Conservation (phyloP, 306 rosid species). For the Vicia villosa region DNA sequence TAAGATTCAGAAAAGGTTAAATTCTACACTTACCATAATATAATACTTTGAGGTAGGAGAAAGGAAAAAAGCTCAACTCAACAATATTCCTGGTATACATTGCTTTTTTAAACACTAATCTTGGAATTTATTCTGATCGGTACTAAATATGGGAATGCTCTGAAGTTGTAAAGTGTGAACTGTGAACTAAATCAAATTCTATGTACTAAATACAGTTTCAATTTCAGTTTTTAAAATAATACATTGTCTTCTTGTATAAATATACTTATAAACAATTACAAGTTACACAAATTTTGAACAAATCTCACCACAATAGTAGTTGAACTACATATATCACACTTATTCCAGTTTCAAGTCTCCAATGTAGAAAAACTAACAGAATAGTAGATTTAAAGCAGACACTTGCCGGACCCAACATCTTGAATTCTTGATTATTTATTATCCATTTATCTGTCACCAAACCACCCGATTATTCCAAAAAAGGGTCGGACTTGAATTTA, state of each 20-base stretch:
- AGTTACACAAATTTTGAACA: conserved; percentile 29
- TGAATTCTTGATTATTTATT: conserved; percentile 9
- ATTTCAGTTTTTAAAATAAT: conserved; percentile 12
- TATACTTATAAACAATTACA: conserved; percentile 15
- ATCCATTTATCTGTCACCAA: conserved; percentile 1
- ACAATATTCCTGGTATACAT: conserved; percentile 5
- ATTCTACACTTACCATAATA: background rate
- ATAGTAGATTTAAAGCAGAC: conserved; percentile 26
- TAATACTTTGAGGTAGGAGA: background rate
- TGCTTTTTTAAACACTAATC: background rate
- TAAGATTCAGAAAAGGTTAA: background rate
- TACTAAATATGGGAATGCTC: background rate
- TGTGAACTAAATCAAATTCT: conserved; percentile 18
- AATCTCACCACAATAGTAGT: conserved; percentile 19
- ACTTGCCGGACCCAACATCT: background rate
- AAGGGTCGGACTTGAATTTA: background rate
- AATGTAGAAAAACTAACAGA: background rate
- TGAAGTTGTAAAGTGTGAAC: conserved; percentile 5
- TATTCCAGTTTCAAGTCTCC: conserved; percentile 4
- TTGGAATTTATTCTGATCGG: conserved; percentile 15
- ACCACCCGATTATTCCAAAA: conserved; percentile 22
- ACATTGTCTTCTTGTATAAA: conserved; percentile 18
- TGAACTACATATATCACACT: conserved; percentile 18
- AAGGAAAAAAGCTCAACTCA: background rate
- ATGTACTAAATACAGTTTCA: conserved; percentile 6